A percentile compares a stretch with the other conserved stretches of the same genome.
phyloP scores from a whole-genome alignment of 768 basidiomycete genomes.

The Leccinum subgranulosum region DNA sequence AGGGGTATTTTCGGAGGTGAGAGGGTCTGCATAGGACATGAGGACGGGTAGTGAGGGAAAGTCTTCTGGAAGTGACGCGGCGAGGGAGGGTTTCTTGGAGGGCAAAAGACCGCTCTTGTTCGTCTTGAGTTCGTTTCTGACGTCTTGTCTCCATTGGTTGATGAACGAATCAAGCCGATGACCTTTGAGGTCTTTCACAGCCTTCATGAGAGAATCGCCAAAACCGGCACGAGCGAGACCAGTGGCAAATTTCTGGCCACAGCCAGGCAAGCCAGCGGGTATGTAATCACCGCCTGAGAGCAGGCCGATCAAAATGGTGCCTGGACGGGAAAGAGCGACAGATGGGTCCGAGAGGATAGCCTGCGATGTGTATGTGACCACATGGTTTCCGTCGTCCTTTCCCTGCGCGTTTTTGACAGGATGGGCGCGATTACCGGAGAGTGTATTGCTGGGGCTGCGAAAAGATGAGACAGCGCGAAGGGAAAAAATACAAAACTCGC shows the following conservation, averaged over 20 bases:
- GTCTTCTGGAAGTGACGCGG: conserved; percentile 56
- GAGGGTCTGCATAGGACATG: conserved; percentile 72
- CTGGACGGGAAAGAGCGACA: conserved; percentile 53
- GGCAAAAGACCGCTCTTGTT: conserved; percentile 63
- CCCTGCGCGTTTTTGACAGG: conserved; percentile 63
- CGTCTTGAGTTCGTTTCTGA: conserved; percentile 64
- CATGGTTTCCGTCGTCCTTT: conserved; percentile 71
- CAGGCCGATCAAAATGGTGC: conserved; percentile 79
- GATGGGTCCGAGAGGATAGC: conserved; percentile 43
- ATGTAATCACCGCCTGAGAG: conserved; percentile 92
- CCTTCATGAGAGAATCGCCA: conserved; percentile 63
- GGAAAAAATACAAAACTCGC: conserved; percentile 35
- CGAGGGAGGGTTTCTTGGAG: conserved; percentile 60
- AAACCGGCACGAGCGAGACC: conserved; percentile 82
- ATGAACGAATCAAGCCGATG: conserved; percentile 52
- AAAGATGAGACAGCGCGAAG: conserved; percentile 3
- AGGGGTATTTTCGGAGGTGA: conserved; percentile 61
- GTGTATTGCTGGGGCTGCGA: conserved; percentile 61
- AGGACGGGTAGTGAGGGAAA: conserved; percentile 77
- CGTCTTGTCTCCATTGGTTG: conserved; percentile 55
- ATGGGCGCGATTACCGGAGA: conserved; percentile 69
- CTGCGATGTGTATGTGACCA: conserved; percentile 37
- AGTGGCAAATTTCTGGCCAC: conserved; percentile 68
- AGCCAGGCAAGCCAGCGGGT: conserved; percentile 62
- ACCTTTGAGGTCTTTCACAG: conserved; percentile 48